phyloP scores from a whole-genome alignment of 805 yeast species.

The Kazachstania psychrophila region DNA sequence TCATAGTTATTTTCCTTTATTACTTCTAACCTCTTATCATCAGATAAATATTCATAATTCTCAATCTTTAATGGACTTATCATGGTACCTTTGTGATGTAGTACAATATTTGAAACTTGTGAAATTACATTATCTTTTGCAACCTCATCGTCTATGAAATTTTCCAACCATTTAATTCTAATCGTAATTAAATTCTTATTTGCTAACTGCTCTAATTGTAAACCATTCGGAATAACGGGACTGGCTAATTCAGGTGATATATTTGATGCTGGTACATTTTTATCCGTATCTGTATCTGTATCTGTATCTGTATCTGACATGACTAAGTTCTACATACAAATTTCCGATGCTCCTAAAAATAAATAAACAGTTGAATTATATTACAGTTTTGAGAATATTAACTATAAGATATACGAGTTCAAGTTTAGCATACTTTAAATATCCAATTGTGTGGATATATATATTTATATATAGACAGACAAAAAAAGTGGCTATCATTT shows the following conservation, averaged over 20 bases:
- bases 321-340: no score
- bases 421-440: no score
- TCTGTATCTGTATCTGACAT: not conserved
- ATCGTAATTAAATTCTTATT: constrained; percentile 19
- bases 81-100: constrained; percentile 13
- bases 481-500: no score
- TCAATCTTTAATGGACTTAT: constrained; percentile 21
- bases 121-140: constrained; percentile 1
- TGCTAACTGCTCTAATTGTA: constrained; percentile 24
- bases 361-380: no score
- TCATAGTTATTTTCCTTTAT: constrained; percentile 17
- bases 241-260: not conserved
- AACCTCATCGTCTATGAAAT: not conserved
- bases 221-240: not conserved
- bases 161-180: constrained; percentile 18
- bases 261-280: no score
- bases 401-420: no score
- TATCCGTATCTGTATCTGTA: not conserved
- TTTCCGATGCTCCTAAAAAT: no score
- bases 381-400: no score
- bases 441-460: no score
- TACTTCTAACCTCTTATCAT: constrained; percentile 14
- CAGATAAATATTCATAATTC: constrained; percentile 23
- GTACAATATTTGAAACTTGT: constrained; percentile 1
- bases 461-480: no score